These are phyloP conservation scores for Plantago ovata DNA, from an alignment of 257 asterid species.

Conservation along the genomic window DNA sequence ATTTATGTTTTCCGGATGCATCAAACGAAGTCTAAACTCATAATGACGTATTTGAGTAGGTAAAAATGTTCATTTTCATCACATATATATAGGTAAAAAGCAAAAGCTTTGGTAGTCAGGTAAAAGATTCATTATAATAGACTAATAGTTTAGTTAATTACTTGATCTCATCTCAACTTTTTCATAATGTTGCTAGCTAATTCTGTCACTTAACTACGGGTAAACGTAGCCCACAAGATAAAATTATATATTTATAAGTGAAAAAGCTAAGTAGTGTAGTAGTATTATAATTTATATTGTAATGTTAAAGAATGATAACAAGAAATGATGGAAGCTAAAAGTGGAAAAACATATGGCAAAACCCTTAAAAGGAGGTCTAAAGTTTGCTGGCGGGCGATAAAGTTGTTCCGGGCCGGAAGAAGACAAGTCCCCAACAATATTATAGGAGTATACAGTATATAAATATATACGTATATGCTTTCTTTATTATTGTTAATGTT, in stretches of 20 bases:
- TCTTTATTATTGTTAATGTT: too few relatives aligned
- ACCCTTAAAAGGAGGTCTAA: conserved; percentile 73
- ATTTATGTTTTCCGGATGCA: too few relatives aligned
- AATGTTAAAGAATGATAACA: not conserved
- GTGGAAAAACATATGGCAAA: conserved; percentile 41
- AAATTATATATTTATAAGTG: not conserved
- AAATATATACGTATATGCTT: too few relatives aligned
- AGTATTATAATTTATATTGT: too few relatives aligned
- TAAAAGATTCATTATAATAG: conserved; percentile 8
- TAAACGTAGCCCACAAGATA: conserved; percentile 28
- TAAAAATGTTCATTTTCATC: conserved; percentile 19
- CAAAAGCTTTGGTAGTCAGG: conserved; percentile 22
- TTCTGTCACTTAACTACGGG: conserved; percentile 22
- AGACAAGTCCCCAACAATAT: conserved; percentile 41
- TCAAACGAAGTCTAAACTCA: conserved; percentile 10
- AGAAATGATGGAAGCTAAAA: conserved; percentile 27
- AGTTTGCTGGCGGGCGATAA: conserved; percentile 43
- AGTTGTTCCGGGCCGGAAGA: conserved; percentile 46
- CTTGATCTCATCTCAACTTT: not conserved
- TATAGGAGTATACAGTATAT: too few relatives aligned
- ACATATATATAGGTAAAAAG: conserved; percentile 32
- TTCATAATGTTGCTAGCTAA: not conserved
- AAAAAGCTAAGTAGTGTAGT: too few relatives aligned
- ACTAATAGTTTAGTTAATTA: too few relatives aligned
- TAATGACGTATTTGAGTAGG: conserved; percentile 24